phyloP scores from a whole-genome alignment of 164 flowering plant species.

The Annona squamosa region DNA sequence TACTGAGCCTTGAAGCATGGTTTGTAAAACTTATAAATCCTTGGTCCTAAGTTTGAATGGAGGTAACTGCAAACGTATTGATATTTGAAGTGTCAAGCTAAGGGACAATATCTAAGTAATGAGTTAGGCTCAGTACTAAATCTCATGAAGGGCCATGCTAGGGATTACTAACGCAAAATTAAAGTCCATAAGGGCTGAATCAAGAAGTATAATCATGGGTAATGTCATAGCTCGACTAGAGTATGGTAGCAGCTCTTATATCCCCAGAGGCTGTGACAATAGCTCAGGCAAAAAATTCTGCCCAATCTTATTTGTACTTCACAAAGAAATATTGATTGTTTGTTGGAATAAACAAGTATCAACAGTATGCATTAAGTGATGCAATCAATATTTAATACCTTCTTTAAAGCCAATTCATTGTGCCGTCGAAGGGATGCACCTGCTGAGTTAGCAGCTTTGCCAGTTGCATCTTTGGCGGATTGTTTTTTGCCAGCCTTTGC shows the following conservation, averaged over 20 bases:
- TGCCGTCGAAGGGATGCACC: constrained; percentile 93
- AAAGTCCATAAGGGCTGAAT: not conserved
- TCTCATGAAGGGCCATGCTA: too few relatives aligned
- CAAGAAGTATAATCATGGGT: not conserved
- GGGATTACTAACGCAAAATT: not conserved
- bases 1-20: too few relatives aligned
- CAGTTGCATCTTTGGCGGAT: constrained; percentile 84
- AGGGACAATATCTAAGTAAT: too few relatives aligned
- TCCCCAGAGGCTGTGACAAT: too few relatives aligned
- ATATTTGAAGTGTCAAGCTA: too few relatives aligned
- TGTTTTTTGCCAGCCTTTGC: constrained; percentile 95
- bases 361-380: not conserved
- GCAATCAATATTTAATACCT: constrained; percentile 37
- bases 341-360: not conserved
- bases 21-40: too few relatives aligned
- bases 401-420: constrained; percentile 85
- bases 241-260: not conserved
- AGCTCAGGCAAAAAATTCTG: too few relatives aligned
- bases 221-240: not conserved
- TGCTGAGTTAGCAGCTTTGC: constrained; percentile 76
- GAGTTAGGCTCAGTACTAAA: too few relatives aligned
- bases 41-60: too few relatives aligned
- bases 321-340: not conserved
- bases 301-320: not conserved
- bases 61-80: too few relatives aligned